Conservation (phyloP, 257 asterid genomes). For the Cordia subcordata region DNA sequence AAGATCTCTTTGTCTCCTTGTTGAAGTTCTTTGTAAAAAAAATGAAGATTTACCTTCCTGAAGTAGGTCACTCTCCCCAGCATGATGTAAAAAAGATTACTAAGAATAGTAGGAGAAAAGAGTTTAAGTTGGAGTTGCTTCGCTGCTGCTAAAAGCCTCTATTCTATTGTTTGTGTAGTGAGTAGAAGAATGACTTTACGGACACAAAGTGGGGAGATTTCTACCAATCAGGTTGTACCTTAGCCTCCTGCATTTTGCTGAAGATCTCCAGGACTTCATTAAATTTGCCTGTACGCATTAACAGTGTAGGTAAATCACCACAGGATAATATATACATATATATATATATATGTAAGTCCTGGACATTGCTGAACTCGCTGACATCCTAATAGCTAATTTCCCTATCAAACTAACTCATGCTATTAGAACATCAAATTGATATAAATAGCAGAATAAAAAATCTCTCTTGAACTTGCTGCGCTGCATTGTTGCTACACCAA, state of each 20-base stretch:
- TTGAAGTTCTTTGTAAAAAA: constrained; percentile 28
- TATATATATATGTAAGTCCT: no score
- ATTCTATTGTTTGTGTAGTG: constrained; percentile 91
- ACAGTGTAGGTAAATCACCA: constrained; percentile 1
- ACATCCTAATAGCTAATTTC: no score
- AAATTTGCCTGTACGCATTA: constrained; percentile 48
- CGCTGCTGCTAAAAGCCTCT: no score
- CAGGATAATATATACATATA: no score
- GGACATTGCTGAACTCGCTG: no score
- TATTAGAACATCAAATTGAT: no score
- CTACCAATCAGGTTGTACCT: constrained; percentile 82
- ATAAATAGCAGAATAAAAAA: no score
- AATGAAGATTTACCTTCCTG: constrained; percentile 67
- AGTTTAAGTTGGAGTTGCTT: no score
- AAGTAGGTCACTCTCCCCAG: constrained; percentile 52
- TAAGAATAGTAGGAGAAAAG: constrained; percentile 61
- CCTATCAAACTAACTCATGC: no score
- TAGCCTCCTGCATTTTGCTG: constrained; percentile 73
- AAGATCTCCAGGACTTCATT: constrained; percentile 72
- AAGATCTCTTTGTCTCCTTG: constrained; percentile 3
- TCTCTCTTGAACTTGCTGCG: no score
- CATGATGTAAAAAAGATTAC: constrained; percentile 44
- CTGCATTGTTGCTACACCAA: no score
- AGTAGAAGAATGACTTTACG: constrained; percentile 61
- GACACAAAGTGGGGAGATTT: no score